Evolutionary conservation across 2,329 filamentous ascomycete species (phyloP).

Genomic region (Teratosphaeria zuluensis): DNA sequence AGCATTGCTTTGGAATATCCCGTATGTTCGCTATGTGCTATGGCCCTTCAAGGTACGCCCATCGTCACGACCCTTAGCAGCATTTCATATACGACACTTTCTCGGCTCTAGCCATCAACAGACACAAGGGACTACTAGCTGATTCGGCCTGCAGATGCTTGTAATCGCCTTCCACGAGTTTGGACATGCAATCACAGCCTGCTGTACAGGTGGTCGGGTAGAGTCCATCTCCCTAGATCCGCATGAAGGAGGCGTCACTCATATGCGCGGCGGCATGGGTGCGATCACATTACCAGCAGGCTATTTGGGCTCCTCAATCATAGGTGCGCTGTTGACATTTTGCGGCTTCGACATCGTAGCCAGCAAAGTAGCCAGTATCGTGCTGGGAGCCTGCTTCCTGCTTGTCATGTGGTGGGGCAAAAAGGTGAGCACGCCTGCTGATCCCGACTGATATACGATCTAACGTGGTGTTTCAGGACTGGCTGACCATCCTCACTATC

Average conservation of each 20-base stretch:
- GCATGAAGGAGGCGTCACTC: slow-evolving; percentile 67
- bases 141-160: slow-evolving; percentile 50
- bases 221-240: slow-evolving; percentile 67
- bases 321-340: slow-evolving; percentile 68
- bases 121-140: neutral
- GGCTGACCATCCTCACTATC: slow-evolving; percentile 65
- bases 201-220: slow-evolving; percentile 63
- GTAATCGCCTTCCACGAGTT: slow-evolving; percentile 77
- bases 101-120: neutral
- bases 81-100: too few species aligned
- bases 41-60: slow-evolving; percentile 67
- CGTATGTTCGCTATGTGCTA: slow-evolving; percentile 62
- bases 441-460: neutral
- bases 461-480: slow-evolving; percentile 43
- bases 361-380: slow-evolving; percentile 67
- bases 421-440: slow-evolving; percentile 16
- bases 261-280: slow-evolving; percentile 62
- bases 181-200: slow-evolving; percentile 62
- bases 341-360: slow-evolving; percentile 75
- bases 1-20: slow-evolving; percentile 69
- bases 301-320: slow-evolving; percentile 66
- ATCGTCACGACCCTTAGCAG: too few species aligned
- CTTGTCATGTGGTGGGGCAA: slow-evolving; percentile 76
- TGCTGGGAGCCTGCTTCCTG: slow-evolving; percentile 63
- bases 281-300: slow-evolving; percentile 67